These are phyloP conservation scores for Vickermania ingenoplastis DNA, from an alignment of 208 protist genomes.

Conservation along the genomic window DNA sequence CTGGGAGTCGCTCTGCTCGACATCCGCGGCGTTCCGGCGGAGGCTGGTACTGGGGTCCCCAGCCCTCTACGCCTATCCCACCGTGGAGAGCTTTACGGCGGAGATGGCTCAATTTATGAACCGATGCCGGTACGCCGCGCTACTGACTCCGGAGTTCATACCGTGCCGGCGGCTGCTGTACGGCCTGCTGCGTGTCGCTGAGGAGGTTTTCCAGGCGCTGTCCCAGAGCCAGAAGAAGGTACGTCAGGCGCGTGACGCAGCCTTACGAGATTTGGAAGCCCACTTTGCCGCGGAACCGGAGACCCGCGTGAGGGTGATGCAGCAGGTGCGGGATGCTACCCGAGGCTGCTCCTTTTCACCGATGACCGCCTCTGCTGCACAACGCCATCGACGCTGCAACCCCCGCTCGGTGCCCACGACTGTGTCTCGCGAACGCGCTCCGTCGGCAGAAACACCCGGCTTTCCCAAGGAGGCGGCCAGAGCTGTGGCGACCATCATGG, in stretches of 20 bases:
- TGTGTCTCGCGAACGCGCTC: no score
- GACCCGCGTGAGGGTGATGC: no score
- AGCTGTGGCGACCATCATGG: no score
- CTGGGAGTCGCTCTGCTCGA: conserved; percentile 40
- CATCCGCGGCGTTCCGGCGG: conserved; percentile 24
- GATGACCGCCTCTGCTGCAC: no score
- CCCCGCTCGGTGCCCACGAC: no score
- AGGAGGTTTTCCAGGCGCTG: conserved; percentile 33
- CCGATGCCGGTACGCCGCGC: conserved; percentile 53
- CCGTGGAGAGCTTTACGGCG: conserved; percentile 43
- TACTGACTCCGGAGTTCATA: conserved; percentile 32
- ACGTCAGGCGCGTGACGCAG: background rate
- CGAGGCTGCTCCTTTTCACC: no score
- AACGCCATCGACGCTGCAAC: no score
- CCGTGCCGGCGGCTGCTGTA: conserved; percentile 28
- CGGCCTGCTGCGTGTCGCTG: conserved; percentile 42
- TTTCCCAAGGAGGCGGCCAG: no score
- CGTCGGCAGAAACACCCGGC: no score
- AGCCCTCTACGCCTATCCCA: conserved; percentile 35
- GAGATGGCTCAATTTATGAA: conserved; percentile 53
- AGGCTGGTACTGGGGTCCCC: conserved; percentile 35
- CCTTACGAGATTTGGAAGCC: no score
- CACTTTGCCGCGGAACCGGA: no score
- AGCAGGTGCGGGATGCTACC: no score
- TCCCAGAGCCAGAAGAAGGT: background rate